Base-by-base conservation (phyloP, 148 eudicot species). In the Vaccinium darrowii region DNA sequence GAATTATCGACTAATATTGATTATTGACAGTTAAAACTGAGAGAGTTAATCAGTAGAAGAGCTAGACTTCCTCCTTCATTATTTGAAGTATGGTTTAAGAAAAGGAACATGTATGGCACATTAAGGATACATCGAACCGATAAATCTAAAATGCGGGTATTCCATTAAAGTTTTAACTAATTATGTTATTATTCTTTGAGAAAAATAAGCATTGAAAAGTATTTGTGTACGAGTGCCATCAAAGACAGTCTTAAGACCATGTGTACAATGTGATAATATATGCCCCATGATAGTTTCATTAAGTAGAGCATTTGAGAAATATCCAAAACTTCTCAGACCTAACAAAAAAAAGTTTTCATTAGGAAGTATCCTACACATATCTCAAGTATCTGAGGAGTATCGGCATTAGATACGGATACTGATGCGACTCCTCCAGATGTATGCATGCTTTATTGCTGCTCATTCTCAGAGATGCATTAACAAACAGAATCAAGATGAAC, bases 401-500 rank as follows among this genome's bases (percentile, higher is more conserved):
- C 58, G 19, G 58, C 13, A 14, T 14, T 14, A 3, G 4, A 15
- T 56, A 15, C 12, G 58, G 18, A 13, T 56, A 56, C 58, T 3
- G 18, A 12, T 56, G 11, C 47, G 7, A 43, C 12, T 2, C 14
- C 14, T 53, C 56, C 56, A 11, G 56, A 53, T 8, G 56, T 11
- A 53, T 53, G 11, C 8, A 13, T 53, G 2, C 12, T 53, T 1
- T 13, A 53, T 53, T 9, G 14, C 56, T 53, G 12, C 3, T 13
- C 27, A 62, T 63, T 13, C 36, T 18, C 19, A 74, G 39, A 74
- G 18, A 2, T 19, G 10, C 23, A 65, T 63, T 50, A 63, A 11
- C 12, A 56, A 72, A 69, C 15, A 71, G 43, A 23, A 79, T 15
- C 51, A 60, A 19, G 82, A 76, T 78, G 76, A 67, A 82, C 94